Percentiles rank a stretch among this genome's conserved stretches.
phyloP scores from a whole-genome alignment of 345 rosid genomes.

The Lenwebbia sp. region DNA sequence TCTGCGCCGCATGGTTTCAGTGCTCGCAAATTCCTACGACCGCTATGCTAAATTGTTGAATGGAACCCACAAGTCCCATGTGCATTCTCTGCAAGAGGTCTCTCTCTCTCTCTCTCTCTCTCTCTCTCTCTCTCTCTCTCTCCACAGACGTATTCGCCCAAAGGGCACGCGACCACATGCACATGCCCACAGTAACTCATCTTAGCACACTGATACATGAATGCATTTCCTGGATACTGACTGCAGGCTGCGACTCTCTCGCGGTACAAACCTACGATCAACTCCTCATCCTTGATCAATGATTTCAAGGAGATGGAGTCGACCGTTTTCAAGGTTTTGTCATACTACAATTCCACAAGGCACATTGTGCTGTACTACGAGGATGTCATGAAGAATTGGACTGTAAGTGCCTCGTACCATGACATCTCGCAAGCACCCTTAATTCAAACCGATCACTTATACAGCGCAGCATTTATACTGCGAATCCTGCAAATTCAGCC shows the following conservation, averaged over 20 bases:
- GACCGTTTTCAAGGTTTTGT: conserved; percentile 19
- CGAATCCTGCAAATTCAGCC: not conserved
- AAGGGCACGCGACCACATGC: not conserved
- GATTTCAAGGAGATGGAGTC: conserved; percentile 31
- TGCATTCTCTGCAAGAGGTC: conserved; percentile 84
- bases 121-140: not conserved
- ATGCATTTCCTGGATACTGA: not conserved
- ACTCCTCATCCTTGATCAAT: conserved; percentile 46
- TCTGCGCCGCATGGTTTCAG: conserved; percentile 77
- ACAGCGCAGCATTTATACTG: not conserved
- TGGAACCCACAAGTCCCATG: conserved; percentile 96
- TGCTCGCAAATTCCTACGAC: conserved; percentile 77
- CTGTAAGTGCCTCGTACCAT: conserved; percentile 21
- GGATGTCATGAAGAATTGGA: conserved; percentile 49
- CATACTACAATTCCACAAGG: conserved; percentile 56
- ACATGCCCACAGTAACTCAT: not conserved
- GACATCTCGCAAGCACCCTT: not conserved
- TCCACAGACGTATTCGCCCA: not conserved
- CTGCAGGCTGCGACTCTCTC: conserved; percentile 69
- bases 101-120: conserved; percentile 11
- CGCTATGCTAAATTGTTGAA: conserved; percentile 76
- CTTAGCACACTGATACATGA: not conserved
- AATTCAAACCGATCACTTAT: not conserved
- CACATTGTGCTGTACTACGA: conserved; percentile 74
- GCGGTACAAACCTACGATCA: conserved; percentile 65